Evolutionary conservation across 345 rosid genomes (phyloP).

Genomic region (Theobroma cacao): DNA sequence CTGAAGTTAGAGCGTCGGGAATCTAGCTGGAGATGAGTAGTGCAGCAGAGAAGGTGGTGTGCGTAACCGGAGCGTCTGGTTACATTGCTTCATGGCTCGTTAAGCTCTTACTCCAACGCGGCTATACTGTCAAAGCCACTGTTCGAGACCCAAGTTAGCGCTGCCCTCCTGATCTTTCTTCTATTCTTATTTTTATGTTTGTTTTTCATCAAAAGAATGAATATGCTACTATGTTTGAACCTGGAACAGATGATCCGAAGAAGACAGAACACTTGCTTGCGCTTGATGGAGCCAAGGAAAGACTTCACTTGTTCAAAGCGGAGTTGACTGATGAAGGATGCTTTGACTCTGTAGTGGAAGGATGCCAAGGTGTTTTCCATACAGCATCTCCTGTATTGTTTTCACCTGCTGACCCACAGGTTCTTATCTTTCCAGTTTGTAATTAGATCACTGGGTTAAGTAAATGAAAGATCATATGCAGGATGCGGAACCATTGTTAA

Average conservation of each 20-base stretch:
- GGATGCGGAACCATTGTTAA: neutral
- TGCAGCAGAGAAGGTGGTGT: slow-evolving; percentile 29
- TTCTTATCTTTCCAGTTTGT: neutral
- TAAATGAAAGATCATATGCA: neutral
- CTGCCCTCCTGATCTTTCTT: slow-evolving; percentile 14
- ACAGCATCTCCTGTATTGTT: slow-evolving; percentile 28
- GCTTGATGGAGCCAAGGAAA: slow-evolving; percentile 42
- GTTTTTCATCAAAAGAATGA: neutral
- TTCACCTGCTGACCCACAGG: slow-evolving; percentile 5
- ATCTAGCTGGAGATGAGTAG: slow-evolving; percentile 6
- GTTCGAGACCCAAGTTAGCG: slow-evolving; percentile 45
- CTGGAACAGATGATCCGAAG: slow-evolving; percentile 25
- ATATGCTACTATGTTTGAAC: neutral
- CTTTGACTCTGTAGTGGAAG: slow-evolving; percentile 31
- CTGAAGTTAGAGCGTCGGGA: neutral
- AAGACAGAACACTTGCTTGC: slow-evolving; percentile 28
- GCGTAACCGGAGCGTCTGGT: slow-evolving; percentile 55
- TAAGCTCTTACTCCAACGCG: slow-evolving; percentile 43
- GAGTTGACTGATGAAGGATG: slow-evolving; percentile 32
- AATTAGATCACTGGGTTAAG: neutral
- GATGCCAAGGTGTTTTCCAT: slow-evolving; percentile 38
- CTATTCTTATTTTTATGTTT: neutral
- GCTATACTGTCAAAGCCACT: slow-evolving; percentile 47
- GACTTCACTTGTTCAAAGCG: slow-evolving; percentile 31
- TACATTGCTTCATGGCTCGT: slow-evolving; percentile 53